Evolutionary conservation across 257 asterid species (phyloP).

Genomic region (Nicotiana undulata): DNA sequence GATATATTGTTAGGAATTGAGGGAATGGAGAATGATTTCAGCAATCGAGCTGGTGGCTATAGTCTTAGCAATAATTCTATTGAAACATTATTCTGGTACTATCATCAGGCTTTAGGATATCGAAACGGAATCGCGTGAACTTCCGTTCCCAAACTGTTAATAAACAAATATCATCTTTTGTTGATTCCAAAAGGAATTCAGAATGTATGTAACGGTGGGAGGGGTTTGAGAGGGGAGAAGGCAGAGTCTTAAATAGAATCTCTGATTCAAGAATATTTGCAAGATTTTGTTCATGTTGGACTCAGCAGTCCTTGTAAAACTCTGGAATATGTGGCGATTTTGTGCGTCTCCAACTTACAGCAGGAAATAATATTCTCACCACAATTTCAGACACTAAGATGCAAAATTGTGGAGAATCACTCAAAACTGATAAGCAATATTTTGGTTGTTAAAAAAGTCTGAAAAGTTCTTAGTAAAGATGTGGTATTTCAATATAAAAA

Average conservation of each 20-base stretch:
- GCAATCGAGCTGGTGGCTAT: neutral
- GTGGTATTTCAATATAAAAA: neutral
- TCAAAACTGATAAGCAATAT: neutral
- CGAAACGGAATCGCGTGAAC: no score
- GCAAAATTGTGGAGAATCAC: neutral
- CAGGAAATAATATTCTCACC: neutral
- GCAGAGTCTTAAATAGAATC: neutral
- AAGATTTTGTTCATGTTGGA: neutral
- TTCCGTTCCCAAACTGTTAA: no score
- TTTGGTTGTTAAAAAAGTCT: neutral
- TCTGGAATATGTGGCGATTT: neutral
- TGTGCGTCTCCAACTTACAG: neutral
- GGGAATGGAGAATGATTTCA: neutral
- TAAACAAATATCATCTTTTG: neutral
- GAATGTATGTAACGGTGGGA: no score
- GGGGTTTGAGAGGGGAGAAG: neutral
- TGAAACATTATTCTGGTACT: no score
- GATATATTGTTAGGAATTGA: neutral
- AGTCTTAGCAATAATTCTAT: neutral
- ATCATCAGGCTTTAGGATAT: no score
- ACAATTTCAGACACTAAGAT: neutral
- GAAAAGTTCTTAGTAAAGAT: neutral
- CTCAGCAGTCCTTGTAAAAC: neutral
- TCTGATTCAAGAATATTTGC: neutral
- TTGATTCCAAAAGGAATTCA: neutral